Conservation (phyloP, 306 rosid species). For the Cicer arietinum region DNA sequence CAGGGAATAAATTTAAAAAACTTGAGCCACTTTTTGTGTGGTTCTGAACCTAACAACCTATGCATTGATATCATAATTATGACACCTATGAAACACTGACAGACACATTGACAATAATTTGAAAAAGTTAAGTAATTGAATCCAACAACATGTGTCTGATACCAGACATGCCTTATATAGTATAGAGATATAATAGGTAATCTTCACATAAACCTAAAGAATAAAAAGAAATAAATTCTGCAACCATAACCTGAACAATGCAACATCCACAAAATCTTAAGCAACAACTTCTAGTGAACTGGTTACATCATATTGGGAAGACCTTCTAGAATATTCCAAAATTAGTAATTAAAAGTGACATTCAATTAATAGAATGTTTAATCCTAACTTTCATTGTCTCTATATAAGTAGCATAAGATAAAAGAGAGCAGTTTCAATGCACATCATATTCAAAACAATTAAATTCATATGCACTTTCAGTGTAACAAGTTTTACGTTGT, state of each 20-base stretch:
- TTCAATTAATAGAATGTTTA: slow-evolving; percentile 4
- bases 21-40: slow-evolving; percentile 10
- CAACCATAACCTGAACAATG: slow-evolving; percentile 14
- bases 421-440: slow-evolving; percentile 6
- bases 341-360: not conserved
- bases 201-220: slow-evolving; percentile 10
- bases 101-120: too few species aligned
- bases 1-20: slow-evolving; percentile 23
- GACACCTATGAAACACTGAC: not conserved
- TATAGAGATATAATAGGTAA: slow-evolving; percentile 5
- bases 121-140: too few species aligned
- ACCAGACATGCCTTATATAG: too few species aligned
- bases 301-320: not conserved
- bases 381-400: slow-evolving; percentile 30
- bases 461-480: too few species aligned
- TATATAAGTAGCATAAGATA: slow-evolving; percentile 14
- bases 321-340: slow-evolving; percentile 20
- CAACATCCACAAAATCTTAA: slow-evolving; percentile 22
- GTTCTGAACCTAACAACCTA: slow-evolving; percentile 13
- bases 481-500: too few species aligned
- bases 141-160: too few species aligned
- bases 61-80: not conserved
- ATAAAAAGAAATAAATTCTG: slow-evolving; percentile 1
- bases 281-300: slow-evolving; percentile 27
- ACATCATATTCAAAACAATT: slow-evolving; percentile 24